phyloP scores from a whole-genome alignment of 371 early-diverging fungal genomes.

The Amoeboaphelidium protococcarum region DNA sequence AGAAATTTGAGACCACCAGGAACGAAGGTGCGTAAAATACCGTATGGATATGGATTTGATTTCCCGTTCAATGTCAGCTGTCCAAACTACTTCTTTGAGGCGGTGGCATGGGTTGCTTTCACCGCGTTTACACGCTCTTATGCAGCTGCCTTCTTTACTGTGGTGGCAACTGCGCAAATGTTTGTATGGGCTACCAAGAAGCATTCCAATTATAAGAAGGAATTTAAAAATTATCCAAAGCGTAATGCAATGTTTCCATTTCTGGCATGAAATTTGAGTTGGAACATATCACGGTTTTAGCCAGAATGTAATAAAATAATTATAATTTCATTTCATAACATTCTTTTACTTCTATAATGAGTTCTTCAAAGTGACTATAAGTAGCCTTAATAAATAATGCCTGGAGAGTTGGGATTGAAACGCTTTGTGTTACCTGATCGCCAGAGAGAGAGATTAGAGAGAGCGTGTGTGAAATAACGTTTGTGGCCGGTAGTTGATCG shows the following conservation, averaged over 20 bases:
- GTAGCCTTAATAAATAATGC: too few relatives aligned
- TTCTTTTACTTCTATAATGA: too few relatives aligned
- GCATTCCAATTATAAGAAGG: conserved; percentile 64
- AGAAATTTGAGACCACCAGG: conserved; percentile 79
- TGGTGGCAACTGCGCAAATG: conserved; percentile 44
- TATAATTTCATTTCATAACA: too few relatives aligned
- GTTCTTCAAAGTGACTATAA: too few relatives aligned
- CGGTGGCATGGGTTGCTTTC: conserved; percentile 51
- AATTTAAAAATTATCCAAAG: conserved; percentile 69
- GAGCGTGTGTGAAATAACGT: too few relatives aligned
- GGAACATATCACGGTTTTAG: too few relatives aligned
- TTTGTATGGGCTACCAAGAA: conserved; percentile 73
- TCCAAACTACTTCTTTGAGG: conserved; percentile 82
- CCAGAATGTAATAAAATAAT: too few relatives aligned
- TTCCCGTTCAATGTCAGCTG: conserved; percentile 28
- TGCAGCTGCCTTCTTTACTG: conserved; percentile 41
- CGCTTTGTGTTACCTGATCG: too few relatives aligned
- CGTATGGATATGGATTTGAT: conserved; percentile 75
- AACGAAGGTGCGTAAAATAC: conserved; percentile 58
- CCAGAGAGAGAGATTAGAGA: too few relatives aligned
- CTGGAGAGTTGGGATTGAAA: too few relatives aligned
- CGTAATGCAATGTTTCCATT: conserved; percentile 78
- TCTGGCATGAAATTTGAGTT: conserved; percentile 13
- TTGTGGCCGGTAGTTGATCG: too few relatives aligned
- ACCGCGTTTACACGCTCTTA: conserved; percentile 42